These are phyloP conservation scores for Rehmannia glutinosa DNA, from an alignment of 257 asterid genomes.

Conservation along the genomic window DNA sequence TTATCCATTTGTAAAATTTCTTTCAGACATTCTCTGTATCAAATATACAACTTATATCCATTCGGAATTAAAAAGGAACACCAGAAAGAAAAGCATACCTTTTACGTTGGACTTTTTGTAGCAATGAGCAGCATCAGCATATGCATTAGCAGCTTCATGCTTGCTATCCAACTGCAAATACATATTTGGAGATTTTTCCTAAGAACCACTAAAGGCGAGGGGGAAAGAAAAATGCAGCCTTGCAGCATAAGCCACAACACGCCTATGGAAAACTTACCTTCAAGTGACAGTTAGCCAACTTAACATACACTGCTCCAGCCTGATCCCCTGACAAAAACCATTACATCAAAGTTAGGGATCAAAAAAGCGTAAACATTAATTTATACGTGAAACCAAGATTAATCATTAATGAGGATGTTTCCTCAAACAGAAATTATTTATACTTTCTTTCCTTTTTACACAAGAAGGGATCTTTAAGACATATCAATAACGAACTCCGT, in stretches of 20 bases:
- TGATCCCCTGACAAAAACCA: constrained; percentile 72
- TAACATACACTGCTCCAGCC: constrained; percentile 81
- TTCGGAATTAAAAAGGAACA: background rate
- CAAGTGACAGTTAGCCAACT: constrained; percentile 75
- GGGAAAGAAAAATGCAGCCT: background rate
- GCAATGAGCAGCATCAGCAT: constrained; percentile 90
- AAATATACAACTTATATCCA: background rate
- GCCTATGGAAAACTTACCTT: constrained; percentile 42
- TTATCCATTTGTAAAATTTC: too few species aligned
- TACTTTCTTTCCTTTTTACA: background rate
- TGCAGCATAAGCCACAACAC: constrained; percentile 1
- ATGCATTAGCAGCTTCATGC: constrained; percentile 91
- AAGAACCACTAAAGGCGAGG: background rate
- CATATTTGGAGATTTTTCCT: background rate
- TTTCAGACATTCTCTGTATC: background rate
- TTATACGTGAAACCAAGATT: background rate
- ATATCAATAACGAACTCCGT: background rate
- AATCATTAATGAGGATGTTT: constrained; percentile 7
- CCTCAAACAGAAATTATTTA: background rate
- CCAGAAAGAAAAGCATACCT: constrained; percentile 36
- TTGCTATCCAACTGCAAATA: constrained; percentile 78
- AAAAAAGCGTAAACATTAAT: constrained; percentile 1
- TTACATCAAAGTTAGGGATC: constrained; percentile 10
- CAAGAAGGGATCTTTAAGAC: background rate
- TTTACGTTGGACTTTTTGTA: constrained; percentile 66